Base-by-base conservation (phyloP, 176 grass and related monocot species). In the Puya raimondii region DNA sequence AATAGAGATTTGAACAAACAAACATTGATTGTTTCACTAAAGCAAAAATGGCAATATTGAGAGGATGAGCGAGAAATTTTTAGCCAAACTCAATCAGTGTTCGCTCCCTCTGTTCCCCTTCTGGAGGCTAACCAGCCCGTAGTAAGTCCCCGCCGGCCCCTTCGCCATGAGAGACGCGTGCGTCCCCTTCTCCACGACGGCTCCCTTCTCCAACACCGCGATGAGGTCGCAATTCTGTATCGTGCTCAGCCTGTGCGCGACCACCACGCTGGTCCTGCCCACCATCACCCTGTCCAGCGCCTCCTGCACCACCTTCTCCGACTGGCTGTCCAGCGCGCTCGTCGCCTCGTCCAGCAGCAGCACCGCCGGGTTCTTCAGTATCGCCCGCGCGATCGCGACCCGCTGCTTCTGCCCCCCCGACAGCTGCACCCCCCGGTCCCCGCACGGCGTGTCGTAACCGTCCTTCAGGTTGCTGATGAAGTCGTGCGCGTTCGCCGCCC, bases 351-450 rank as follows among this genome's bases (percentile, higher is more conserved):
- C 93, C 9, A 96, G 68, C 48, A 96, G 76, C 53, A 96, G 58
- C 29, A 96, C 87, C 42, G 86, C 65, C 12, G 89, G 93, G 70
- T 96, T 87, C 72, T 96, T 96, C 21, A 96, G 69, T 21, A 96
- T 90, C 21, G 93, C 93, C 82, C 93, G 84, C 8, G 93, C 93
- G 18, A 96, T 96, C 15, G 93, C 93, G 66, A 96, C 85, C 23
- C 93, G 81, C 51, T 96, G 93, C 64, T 96, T 97, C 74, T 97
- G 93, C 12, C 93, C 93, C 74, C 93, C 93, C 64, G 93, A 97
- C 15, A 97, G 53, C 77, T 97, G 93, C 67, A 92, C 73, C 11
- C 93, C 93, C 3, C 89, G 75, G 49, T 97, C 93, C 21, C 93
- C 93, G 47, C 93, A 97, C 73, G n/a, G 69, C n/a, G 93, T 92